Evolutionary conservation across 257 asterid species (phyloP).

Genomic region (Cordia subcordata): DNA sequence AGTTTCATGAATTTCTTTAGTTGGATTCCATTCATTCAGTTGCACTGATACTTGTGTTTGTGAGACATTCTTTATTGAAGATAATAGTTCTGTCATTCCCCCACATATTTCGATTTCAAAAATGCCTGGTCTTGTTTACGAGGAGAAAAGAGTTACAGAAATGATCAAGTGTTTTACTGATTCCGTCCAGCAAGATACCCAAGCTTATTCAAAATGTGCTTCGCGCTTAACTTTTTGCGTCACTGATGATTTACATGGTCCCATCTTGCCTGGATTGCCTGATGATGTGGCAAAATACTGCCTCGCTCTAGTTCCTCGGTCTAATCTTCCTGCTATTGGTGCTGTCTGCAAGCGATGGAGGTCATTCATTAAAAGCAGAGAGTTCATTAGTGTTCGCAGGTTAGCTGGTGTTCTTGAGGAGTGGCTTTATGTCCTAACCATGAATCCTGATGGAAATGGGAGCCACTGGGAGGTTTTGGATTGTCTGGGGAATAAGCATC

Average conservation of each 20-base stretch:
- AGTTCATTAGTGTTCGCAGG: slow-evolving; percentile 54
- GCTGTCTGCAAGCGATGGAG: slow-evolving; percentile 79
- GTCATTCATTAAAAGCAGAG: slow-evolving; percentile 60
- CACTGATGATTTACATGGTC: slow-evolving; percentile 23
- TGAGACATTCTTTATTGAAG: slow-evolving; percentile 7
- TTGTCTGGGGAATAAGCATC: slow-evolving; percentile 48
- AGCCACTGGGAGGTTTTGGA: slow-evolving; percentile 82
- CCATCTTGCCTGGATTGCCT: slow-evolving; percentile 76
- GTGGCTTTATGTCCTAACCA: slow-evolving; percentile 72
- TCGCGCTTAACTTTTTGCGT: slow-evolving; percentile 25
- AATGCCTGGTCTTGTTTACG: slow-evolving; percentile 4
- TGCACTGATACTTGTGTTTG: slow-evolving; percentile 36
- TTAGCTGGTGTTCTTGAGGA: slow-evolving; percentile 81
- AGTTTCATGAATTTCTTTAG: slow-evolving; percentile 28
- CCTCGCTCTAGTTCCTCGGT: slow-evolving; percentile 77
- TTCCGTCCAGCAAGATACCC: slow-evolving; percentile 22
- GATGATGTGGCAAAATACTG: slow-evolving; percentile 79
- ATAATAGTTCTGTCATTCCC: slow-evolving; percentile 1
- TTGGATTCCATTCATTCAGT: slow-evolving; percentile 5
- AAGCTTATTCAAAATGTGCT: slow-evolving; percentile 24
- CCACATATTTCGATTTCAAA: background rate
- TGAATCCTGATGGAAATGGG: slow-evolving; percentile 50
- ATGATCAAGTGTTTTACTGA: slow-evolving; percentile 14
- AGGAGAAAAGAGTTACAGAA: slow-evolving; percentile 33
- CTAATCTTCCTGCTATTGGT: slow-evolving; percentile 59